These are phyloP conservation scores for Mucor mucedo DNA, from an alignment of 371 early-diverging fungal species.

Conservation along the genomic window DNA sequence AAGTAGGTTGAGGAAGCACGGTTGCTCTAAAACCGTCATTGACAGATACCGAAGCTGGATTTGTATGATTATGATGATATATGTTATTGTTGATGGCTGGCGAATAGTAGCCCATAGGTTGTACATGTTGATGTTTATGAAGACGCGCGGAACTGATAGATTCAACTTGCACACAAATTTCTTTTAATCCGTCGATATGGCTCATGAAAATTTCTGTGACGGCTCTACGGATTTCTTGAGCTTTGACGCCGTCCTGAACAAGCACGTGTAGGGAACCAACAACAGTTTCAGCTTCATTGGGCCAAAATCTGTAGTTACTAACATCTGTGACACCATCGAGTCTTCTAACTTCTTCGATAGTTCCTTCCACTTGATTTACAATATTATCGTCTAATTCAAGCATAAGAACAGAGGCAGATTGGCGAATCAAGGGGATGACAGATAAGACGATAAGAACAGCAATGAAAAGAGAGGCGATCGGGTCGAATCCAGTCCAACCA, in stretches of 20 bases:
- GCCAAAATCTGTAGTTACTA: constrained; percentile 62
- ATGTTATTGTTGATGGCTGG: background rate
- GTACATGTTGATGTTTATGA: constrained; percentile 10
- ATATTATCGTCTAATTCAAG: constrained; percentile 55
- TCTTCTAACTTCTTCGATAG: constrained; percentile 52
- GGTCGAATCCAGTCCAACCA: constrained; percentile 97
- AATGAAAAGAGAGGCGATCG: constrained; percentile 91
- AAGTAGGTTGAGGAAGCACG: constrained; percentile 25
- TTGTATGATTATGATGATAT: constrained; percentile 12
- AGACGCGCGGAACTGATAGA: constrained; percentile 27
- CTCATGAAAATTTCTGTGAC: constrained; percentile 48
- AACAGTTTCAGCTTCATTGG: constrained; percentile 63
- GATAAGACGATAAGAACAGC: constrained; percentile 85
- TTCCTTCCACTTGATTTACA: constrained; percentile 56
- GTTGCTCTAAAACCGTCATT: constrained; percentile 23
- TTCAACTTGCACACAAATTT: constrained; percentile 57
- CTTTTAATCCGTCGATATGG: constrained; percentile 53
- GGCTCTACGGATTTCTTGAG: constrained; percentile 38
- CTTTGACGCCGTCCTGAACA: constrained; percentile 33
- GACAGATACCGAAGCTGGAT: background rate
- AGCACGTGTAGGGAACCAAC: constrained; percentile 66
- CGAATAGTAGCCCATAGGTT: background rate
- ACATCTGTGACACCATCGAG: constrained; percentile 53
- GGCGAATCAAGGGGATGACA: constrained; percentile 83
- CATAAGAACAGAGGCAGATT: constrained; percentile 69